Evolutionary conservation across 1,139 yeast genomes (phyloP).

Genomic region (Pneumocystis sp.): DNA sequence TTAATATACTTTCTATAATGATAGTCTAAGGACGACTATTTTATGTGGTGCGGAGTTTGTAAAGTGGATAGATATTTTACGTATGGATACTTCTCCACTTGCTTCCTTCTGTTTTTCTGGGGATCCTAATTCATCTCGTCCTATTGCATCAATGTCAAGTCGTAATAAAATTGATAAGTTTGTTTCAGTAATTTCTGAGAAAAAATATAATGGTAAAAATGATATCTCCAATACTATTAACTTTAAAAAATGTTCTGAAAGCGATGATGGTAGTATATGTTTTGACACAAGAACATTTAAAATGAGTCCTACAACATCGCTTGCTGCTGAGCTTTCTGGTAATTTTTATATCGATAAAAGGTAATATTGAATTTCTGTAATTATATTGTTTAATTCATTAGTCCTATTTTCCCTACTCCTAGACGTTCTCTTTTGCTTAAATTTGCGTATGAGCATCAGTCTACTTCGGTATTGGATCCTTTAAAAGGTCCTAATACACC

Average conservation of each 20-base stretch:
- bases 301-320: conserved; percentile 5
- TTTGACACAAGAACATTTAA: background rate
- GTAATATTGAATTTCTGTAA: background rate
- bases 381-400: background rate
- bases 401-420: conserved; percentile 24
- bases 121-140: background rate
- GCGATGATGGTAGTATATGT: background rate
- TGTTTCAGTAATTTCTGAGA: background rate
- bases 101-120: background rate
- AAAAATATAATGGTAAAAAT: background rate
- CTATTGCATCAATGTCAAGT: background rate
- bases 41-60: background rate
- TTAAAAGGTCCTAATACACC: conserved; percentile 10
- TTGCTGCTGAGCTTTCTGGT: conserved; percentile 6
- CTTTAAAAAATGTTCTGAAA: background rate
- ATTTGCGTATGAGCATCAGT: conserved; percentile 15
- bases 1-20: background rate
- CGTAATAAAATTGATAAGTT: background rate
- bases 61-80: background rate
- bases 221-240: background rate
- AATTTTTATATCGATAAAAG: conserved; percentile 5
- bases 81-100: background rate
- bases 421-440: conserved; percentile 22
- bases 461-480: conserved; percentile 4
- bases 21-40: background rate